These are phyloP conservation scores for Aspergillus sp. DNA, from an alignment of 2,329 filamentous ascomycete genomes.

Conservation along the genomic window DNA sequence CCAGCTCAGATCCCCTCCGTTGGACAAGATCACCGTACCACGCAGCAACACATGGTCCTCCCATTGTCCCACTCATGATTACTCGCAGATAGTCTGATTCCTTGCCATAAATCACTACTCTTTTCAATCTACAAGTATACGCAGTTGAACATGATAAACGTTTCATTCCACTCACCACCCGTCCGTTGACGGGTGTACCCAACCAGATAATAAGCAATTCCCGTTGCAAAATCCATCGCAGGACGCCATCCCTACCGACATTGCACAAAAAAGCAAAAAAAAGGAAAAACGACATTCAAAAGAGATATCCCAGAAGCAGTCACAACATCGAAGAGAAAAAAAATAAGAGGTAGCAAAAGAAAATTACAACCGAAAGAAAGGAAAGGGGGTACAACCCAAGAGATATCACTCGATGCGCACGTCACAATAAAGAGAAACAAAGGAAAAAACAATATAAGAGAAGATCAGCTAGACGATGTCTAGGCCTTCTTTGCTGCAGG, in stretches of 20 bases:
- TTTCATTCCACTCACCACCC: constrained; percentile 15
- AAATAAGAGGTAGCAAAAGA: constrained; percentile 18
- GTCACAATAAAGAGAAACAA: constrained; percentile 9
- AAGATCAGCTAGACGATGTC: constrained; percentile 4
- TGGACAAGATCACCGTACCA: too few relatives aligned
- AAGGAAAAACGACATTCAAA: constrained; percentile 11
- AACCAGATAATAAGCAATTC: constrained; percentile 20
- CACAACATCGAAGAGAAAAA: constrained; percentile 12
- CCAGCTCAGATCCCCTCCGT: too few relatives aligned
- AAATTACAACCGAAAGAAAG: constrained; percentile 24
- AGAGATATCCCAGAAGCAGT: constrained; percentile 21
- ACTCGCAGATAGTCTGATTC: too few relatives aligned
- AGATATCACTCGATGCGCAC: constrained; percentile 11
- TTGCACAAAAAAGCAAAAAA: constrained; percentile 15
- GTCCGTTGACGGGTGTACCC: constrained; percentile 7
- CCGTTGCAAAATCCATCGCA: constrained; percentile 30
- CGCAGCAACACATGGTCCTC: too few relatives aligned
- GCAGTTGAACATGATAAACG: constrained; percentile 3
- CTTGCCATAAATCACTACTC: too few relatives aligned
- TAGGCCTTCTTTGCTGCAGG: constrained; percentile 23
- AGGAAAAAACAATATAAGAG: constrained; percentile 11
- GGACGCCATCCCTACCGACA: constrained; percentile 31
- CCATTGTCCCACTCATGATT: too few relatives aligned
- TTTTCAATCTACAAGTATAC: too few relatives aligned
- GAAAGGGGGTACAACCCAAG: constrained; percentile 24